Evolutionary conservation across 2,329 filamentous ascomycete genomes (phyloP), one percentile per base, ranked within the genome.

Genomic region (Xylariomycetidae sp.): DNA sequence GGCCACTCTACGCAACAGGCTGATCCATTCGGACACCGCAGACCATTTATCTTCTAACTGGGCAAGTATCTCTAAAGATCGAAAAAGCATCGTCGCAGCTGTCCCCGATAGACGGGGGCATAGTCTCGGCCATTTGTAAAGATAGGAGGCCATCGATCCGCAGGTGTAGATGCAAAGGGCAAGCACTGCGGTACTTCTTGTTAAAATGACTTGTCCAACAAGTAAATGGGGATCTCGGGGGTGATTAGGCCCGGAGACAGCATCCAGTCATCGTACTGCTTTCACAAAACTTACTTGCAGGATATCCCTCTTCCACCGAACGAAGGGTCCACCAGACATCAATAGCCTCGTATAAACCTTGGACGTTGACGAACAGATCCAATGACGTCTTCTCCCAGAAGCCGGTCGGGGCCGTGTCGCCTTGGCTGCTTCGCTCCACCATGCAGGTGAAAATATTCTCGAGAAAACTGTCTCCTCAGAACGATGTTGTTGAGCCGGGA

Each of bases 121-220:
- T n/a, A 56, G 43, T 17, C 42, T 39, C 5, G 54, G 54, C 30
- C 52, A 46, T 10, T 50, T 49, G 46, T 47, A 53, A 2, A 61
- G 48, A 17, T 34, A 14, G 27, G 10, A 16, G 15, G 51, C 52
- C n/a, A 64, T 45, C 1, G 58, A 62, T 8, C 59, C 60, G 38
- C 59, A 64, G 29, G 60, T 54, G 42, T 64, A 64, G 23, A 58
- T 52, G 32, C 59, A 63, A 29, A 63, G 64, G 8, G 59, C 59
- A 6, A 63, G 48, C 16, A 64, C 57, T 31, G n/a, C n/a, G n/a
- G n/a, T n/a, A n/a, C n/a, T n/a, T n/a, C 6, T 6, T 7, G 15
- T 25, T 13, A 7, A 7, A 13, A 13, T 6, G 15, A 12, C 15
- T 25, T 13, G 24, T 14, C 20, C 20, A 23, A n/a, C n/a, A n/a